A percentile compares a stretch with the other conserved stretches of the same genome.
Evolutionary conservation across 176 grass and related monocot species (phyloP).

Genomic region (Avena insularis): DNA sequence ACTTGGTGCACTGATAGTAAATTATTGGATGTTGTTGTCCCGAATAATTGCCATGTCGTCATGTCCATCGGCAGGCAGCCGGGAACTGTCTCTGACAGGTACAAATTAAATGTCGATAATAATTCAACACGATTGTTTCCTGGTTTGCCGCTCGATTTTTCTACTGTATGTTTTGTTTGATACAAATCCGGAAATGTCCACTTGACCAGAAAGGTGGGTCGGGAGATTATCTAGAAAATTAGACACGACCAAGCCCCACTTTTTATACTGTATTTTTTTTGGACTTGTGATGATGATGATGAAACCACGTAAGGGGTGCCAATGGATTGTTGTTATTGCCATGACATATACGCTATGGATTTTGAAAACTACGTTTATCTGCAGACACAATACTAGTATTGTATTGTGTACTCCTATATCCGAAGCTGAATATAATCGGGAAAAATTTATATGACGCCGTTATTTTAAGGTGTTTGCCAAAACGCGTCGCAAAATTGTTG

Average conservation of each 20-base stretch:
- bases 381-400: not conserved
- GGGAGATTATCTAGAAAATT: not conserved
- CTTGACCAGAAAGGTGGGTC: not conserved
- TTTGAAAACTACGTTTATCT: constrained; percentile 2
- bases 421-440: too few relatives aligned
- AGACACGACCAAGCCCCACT: not conserved
- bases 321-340: not conserved
- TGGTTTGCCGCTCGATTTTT: not conserved
- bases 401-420: too few relatives aligned
- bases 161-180: not conserved
- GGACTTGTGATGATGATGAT: not conserved
- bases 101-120: constrained; percentile 21
- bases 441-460: too few relatives aligned
- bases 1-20: not conserved
- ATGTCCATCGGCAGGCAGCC: constrained; percentile 20
- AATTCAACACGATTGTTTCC: not conserved
- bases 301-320: constrained; percentile 13
- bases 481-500: too few relatives aligned
- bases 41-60: constrained; percentile 53
- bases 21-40: not conserved
- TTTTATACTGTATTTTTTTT: not conserved
- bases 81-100: constrained; percentile 16
- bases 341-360: constrained; percentile 10
- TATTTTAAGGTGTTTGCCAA: too few relatives aligned
- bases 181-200: too few relatives aligned